These are phyloP conservation scores for Helicocarpus griseus DNA, from an alignment of 2,329 filamentous ascomycete species.

Conservation along the genomic window DNA sequence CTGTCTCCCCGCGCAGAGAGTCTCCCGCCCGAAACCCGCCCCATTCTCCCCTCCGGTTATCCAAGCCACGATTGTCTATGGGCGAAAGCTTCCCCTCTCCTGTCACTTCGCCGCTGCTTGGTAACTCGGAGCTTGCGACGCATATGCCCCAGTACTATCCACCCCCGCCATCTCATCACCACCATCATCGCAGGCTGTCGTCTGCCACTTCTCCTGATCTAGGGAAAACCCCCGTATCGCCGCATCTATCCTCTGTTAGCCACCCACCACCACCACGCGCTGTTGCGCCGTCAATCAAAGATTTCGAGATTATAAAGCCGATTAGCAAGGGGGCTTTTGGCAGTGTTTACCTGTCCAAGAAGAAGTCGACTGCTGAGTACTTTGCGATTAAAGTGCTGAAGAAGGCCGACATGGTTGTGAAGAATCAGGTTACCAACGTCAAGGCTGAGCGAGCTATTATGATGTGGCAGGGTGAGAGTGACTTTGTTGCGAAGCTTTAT, in stretches of 20 bases:
- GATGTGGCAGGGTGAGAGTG: slow-evolving; percentile 99
- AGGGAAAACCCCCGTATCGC: slow-evolving; percentile 64
- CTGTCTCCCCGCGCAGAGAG: slow-evolving; percentile 72
- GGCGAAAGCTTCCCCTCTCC: slow-evolving; percentile 60
- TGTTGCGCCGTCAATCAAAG: slow-evolving; percentile 91
- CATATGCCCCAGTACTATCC: slow-evolving; percentile 46
- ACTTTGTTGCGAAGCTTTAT: slow-evolving; percentile 97
- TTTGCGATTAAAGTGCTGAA: slow-evolving; percentile 98
- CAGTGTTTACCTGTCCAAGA: slow-evolving; percentile 95
- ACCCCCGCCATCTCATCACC: slow-evolving; percentile 39
- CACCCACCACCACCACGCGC: slow-evolving; percentile 80
- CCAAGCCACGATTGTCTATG: slow-evolving; percentile 63
- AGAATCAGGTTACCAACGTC: slow-evolving; percentile 98
- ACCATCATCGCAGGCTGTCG: slow-evolving; percentile 79
- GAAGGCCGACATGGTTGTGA: slow-evolving; percentile 99
- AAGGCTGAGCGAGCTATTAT: slow-evolving; percentile 98
- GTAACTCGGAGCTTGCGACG: slow-evolving; percentile 57
- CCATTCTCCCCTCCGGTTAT: slow-evolving; percentile 76
- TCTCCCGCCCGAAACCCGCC: slow-evolving; percentile 77
- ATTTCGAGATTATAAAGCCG: slow-evolving; percentile 98
- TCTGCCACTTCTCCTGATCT: slow-evolving; percentile 73
- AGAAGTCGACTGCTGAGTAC: slow-evolving; percentile 96
- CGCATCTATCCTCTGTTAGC: slow-evolving; percentile 65
- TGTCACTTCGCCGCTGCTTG: slow-evolving; percentile 78
- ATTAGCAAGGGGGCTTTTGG: slow-evolving; percentile 99